Percentiles rank a stretch among this genome's conserved stretches.
phyloP scores from a whole-genome alignment of 345 rosid genomes.

The Crucihimalaya himalaica region DNA sequence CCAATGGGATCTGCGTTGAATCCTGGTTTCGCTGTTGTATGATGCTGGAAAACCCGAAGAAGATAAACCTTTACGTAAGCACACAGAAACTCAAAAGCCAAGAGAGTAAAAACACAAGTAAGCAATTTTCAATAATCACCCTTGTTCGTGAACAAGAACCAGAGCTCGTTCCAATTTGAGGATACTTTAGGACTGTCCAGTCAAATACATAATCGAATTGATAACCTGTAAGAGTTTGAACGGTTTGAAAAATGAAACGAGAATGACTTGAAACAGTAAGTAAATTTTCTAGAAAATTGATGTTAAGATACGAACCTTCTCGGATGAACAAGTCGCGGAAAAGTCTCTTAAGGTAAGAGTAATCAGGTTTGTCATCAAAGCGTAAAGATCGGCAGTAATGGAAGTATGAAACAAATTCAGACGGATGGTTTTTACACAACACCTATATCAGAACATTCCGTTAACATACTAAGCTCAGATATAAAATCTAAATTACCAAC shows the following conservation, averaged over 20 bases:
- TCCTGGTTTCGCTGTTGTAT: slow-evolving; percentile 53
- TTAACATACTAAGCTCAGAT: slow-evolving; percentile 3
- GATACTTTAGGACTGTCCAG: slow-evolving; percentile 81
- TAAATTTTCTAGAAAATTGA: background rate
- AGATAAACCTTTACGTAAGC: background rate
- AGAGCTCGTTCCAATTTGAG: slow-evolving; percentile 69
- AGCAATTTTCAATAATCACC: slow-evolving; percentile 4
- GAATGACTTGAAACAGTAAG: slow-evolving; percentile 7
- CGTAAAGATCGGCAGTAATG: slow-evolving; percentile 85
- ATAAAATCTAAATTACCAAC: background rate
- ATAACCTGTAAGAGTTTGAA: slow-evolving; percentile 50
- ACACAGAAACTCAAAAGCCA: slow-evolving; percentile 28
- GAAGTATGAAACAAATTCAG: slow-evolving; percentile 77
- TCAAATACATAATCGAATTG: slow-evolving; percentile 81
- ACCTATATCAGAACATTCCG: slow-evolving; percentile 42
- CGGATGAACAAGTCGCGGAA: slow-evolving; percentile 82
- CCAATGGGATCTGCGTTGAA: slow-evolving; percentile 53
- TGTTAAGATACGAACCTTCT: slow-evolving; percentile 55
- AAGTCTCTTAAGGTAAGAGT: slow-evolving; percentile 85
- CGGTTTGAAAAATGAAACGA: background rate
- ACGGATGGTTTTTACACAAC: slow-evolving; percentile 66
- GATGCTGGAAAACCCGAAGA: slow-evolving; percentile 40
- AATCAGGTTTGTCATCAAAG: slow-evolving; percentile 90
- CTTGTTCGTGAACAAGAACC: slow-evolving; percentile 43
- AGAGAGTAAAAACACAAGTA: slow-evolving; percentile 25